Evolutionary conservation across 495 filamentous ascomycete genomes (phyloP), one percentile per base, ranked within the genome.

Genomic region (Penicillium parvum): DNA sequence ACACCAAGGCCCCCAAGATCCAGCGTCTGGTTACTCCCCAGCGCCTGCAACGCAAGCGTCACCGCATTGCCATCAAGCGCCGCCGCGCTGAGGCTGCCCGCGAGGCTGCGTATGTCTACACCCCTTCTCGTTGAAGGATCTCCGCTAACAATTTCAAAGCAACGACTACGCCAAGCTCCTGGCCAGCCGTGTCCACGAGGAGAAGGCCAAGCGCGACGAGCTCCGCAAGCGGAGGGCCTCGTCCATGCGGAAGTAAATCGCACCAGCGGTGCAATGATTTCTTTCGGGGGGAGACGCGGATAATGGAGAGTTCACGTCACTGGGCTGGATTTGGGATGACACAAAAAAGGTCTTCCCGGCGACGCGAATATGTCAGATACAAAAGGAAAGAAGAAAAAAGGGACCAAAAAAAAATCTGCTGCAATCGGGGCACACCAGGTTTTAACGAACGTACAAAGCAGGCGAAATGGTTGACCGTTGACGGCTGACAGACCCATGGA

Each of bases 1-100:
- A 97, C 81, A 97, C 91, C 85, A 98, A 98, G 83, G 92, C 92
- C 63, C 91, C 92, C 64, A 88, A 86, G 76, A 98, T 98, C 76
- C 92, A 98, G 80, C 87, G 92, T 66, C 86, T 98, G 60, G 87
- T 98, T 60, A 98, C 92, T 71, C 94, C 92, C 74, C 92, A 98
- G 76, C 94, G 92, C 69, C 89, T 98, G 58, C 92, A 98, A 79
- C 92, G 91, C 84, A 97, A 97, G 86, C 89, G 92, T 63, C 90
- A 97, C 76, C 78, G 87, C 58, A 78, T 91, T 58, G 91, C 92
- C 60, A 82, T 98, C 72, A 98, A 98, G 90, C 89, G 90, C 71
- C 90, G 94, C 66, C 84, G 85, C 65, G 72, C 89, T 58, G 94
- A 96, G 78, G 81, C 87, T 69, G 80, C 84, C 68, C 95, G 94